These are phyloP conservation scores for Citrullus colocynthis DNA, from an alignment of 306 rosid genomes.

Conservation along the genomic window DNA sequence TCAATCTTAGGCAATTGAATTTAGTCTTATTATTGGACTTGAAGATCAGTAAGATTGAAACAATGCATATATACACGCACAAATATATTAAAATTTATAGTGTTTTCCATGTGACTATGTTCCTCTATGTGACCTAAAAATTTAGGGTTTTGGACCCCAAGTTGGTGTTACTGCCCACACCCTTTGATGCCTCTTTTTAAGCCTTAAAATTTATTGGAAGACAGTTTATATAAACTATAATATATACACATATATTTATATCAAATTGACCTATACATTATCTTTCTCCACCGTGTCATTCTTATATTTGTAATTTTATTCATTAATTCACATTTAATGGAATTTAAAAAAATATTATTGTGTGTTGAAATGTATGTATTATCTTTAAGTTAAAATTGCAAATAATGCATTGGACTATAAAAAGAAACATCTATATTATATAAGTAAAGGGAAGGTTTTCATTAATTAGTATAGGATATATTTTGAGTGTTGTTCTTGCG, in stretches of 20 bases:
- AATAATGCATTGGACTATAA: too few species aligned
- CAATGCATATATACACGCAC: neutral
- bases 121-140: conserved; percentile 13
- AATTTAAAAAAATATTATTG: neutral
- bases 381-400: too few species aligned
- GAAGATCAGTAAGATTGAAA: neutral
- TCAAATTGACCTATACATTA: neutral
- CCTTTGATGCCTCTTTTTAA: neutral
- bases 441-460: too few species aligned
- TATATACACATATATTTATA: too few species aligned
- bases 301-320: neutral
- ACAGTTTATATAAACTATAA: neutral
- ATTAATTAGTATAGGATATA: too few species aligned
- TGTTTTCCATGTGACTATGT: conserved; percentile 29
- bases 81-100: conserved; percentile 12
- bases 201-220: neutral
- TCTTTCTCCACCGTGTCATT: neutral
- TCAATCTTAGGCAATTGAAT: neutral
- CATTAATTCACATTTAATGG: neutral
- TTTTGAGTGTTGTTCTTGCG: too few species aligned
- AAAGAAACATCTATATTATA: too few species aligned
- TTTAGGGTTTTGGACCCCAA: conserved; percentile 3
- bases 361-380: neutral
- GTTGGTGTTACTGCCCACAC: conserved; percentile 2
- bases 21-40: neutral